phyloP scores from a whole-genome alignment of 345 rosid species.

The Gossypium rotundifolium region DNA sequence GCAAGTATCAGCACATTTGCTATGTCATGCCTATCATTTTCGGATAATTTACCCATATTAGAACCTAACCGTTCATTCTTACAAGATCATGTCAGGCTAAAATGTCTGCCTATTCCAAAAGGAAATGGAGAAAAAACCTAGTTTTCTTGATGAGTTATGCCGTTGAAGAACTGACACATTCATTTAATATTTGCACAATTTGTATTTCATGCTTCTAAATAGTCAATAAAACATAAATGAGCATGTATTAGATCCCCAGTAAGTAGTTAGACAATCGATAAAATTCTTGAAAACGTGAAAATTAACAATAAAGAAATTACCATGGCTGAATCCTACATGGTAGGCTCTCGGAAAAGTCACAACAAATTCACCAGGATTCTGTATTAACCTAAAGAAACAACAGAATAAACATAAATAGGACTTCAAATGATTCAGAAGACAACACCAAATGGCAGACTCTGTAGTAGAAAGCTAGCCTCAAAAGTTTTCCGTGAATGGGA shows the following conservation, averaged over 20 bases:
- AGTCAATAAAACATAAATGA: neutral
- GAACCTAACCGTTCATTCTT: neutral
- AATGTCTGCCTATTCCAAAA: neutral
- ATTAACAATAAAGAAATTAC: constrained; percentile 46
- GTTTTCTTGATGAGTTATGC: neutral
- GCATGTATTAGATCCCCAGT: constrained; percentile 6
- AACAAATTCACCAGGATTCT: constrained; percentile 97
- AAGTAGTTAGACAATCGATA: constrained; percentile 4
- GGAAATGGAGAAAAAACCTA: neutral
- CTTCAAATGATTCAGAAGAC: constrained; percentile 15
- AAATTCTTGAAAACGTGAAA: constrained; percentile 9
- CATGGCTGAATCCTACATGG: constrained; percentile 99
- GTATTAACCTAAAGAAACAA: constrained; percentile 69
- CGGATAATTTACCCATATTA: neutral
- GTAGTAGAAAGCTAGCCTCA: neutral
- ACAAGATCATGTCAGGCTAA: neutral
- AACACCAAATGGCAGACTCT: constrained; percentile 14
- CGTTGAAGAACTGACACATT: neutral
- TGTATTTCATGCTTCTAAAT: constrained; percentile 1
- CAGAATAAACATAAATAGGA: constrained; percentile 20
- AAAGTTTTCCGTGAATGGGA: constrained; percentile 7
- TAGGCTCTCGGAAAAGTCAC: constrained; percentile 99
- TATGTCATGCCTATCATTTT: neutral
- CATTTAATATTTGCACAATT: neutral
- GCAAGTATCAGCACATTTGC: neutral